Percentiles rank a stretch among this genome's conserved stretches.
Conservation (phyloP, 345 rosid genomes). For the Pistacia vera region DNA sequence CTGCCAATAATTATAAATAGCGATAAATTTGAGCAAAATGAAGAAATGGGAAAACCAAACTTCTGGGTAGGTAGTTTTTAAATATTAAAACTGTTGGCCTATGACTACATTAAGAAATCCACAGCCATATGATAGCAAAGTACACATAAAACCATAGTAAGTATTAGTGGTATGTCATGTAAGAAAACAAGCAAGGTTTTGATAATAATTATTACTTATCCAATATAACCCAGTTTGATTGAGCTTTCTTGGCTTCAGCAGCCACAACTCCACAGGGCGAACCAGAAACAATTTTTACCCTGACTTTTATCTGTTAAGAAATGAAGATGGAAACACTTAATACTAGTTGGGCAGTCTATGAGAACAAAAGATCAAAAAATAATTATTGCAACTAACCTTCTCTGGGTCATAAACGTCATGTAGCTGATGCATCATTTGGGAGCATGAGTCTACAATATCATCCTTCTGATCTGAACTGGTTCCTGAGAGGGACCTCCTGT, state of each 20-base stretch:
- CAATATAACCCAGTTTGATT: constrained; percentile 89
- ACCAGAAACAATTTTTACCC: constrained; percentile 76
- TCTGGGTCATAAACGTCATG: constrained; percentile 90
- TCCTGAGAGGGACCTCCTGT: constrained; percentile 64
- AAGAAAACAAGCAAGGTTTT: constrained; percentile 12
- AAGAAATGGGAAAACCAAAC: neutral
- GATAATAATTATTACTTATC: constrained; percentile 64
- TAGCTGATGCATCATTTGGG: constrained; percentile 87
- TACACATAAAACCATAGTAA: neutral
- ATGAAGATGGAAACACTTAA: constrained; percentile 11
- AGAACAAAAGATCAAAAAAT: neutral
- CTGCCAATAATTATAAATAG: constrained; percentile 38
- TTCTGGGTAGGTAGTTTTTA: neutral
- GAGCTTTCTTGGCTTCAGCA: constrained; percentile 73
- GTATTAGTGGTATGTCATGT: constrained; percentile 17
- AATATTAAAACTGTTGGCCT: neutral
- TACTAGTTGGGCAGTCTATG: constrained; percentile 3
- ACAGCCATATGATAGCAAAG: neutral
- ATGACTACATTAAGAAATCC: neutral
- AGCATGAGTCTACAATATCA: constrained; percentile 83
- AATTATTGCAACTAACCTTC: constrained; percentile 47
- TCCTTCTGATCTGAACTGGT: constrained; percentile 67
- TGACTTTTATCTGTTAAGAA: constrained; percentile 72
- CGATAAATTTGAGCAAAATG: constrained; percentile 10
- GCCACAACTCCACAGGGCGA: constrained; percentile 81